Percentiles rank a stretch among this genome's conserved stretches.
Conservation (phyloP, 805 yeast genomes). For the Tetrapisispora iriomotensis region DNA sequence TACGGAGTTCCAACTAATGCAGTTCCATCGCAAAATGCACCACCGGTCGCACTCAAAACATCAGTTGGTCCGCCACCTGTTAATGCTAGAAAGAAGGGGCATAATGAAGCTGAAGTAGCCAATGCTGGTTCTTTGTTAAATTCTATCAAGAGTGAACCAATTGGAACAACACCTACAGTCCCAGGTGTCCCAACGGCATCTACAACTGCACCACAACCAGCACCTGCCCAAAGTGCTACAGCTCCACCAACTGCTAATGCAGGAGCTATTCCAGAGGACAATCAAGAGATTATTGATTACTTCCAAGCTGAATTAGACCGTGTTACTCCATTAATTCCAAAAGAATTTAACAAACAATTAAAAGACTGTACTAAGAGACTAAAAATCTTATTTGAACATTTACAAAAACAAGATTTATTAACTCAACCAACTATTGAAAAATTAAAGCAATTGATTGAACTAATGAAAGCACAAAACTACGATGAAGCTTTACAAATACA, state of each 20-base stretch:
- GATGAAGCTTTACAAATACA: constrained; percentile 47
- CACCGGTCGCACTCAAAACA: constrained; percentile 19
- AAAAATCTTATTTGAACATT: constrained; percentile 62
- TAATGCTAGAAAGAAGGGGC: constrained; percentile 16
- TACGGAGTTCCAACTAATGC: constrained; percentile 9
- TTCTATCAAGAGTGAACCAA: constrained; percentile 12
- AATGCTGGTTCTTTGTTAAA: constrained; percentile 17
- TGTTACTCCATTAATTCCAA: constrained; percentile 67
- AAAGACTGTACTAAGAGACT: constrained; percentile 77
- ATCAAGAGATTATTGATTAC: constrained; percentile 47
- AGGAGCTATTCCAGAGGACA: constrained; percentile 40
- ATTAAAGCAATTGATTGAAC: constrained; percentile 41
- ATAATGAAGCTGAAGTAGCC: constrained; percentile 12
- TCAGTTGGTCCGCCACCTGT: constrained; percentile 30
- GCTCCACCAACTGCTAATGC: constrained; percentile 17
- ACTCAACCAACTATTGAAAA: constrained; percentile 45
- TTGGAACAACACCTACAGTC: neutral
- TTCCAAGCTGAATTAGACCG: constrained; percentile 47
- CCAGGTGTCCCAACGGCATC: constrained; percentile 4
- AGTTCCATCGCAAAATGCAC: constrained; percentile 10
- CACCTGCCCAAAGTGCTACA: constrained; percentile 16
- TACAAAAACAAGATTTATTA: constrained; percentile 62
- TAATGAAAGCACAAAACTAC: constrained; percentile 47
- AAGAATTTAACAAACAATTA: constrained; percentile 60
- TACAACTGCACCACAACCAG: constrained; percentile 9